A percentile compares a stretch with the other conserved stretches of the same genome.
Evolutionary conservation across 2,329 filamentous ascomycete species (phyloP).

Genomic region (Trichoderma lentiforme): DNA sequence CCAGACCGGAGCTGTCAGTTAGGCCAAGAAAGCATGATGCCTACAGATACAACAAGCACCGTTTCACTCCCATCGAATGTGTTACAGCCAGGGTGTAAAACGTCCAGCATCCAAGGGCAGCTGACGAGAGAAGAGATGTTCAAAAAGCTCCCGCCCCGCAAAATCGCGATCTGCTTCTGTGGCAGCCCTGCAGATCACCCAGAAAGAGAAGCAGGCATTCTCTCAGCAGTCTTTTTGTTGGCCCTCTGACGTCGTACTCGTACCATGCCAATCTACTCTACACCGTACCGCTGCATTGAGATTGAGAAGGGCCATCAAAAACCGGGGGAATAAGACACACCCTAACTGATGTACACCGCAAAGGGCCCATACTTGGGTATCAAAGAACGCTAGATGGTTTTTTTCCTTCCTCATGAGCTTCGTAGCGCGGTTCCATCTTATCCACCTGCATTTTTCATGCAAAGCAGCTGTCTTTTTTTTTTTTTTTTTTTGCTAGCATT

Average conservation of each 20-base stretch:
- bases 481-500: background rate
- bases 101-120: background rate
- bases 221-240: background rate
- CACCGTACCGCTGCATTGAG: conserved; percentile 6
- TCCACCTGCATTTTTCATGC: conserved; percentile 10
- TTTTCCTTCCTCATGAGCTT: background rate
- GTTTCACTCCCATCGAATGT: background rate
- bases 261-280: background rate
- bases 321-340: background rate
- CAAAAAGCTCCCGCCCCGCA: conserved; percentile 3
- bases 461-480: background rate
- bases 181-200: conserved; percentile 16
- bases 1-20: background rate
- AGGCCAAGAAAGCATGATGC: background rate
- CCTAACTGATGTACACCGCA: background rate
- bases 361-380: conserved; percentile 1
- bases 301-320: background rate
- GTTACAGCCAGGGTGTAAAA: conserved; percentile 1
- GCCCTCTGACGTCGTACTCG: conserved; percentile 16
- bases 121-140: background rate
- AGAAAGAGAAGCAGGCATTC: conserved; percentile 11
- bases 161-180: conserved; percentile 18
- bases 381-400: background rate
- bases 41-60: background rate
- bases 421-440: conserved; percentile 2